phyloP scores from a whole-genome alignment of 371 early-diverging fungal genomes.

The Mucor circinelloides region DNA sequence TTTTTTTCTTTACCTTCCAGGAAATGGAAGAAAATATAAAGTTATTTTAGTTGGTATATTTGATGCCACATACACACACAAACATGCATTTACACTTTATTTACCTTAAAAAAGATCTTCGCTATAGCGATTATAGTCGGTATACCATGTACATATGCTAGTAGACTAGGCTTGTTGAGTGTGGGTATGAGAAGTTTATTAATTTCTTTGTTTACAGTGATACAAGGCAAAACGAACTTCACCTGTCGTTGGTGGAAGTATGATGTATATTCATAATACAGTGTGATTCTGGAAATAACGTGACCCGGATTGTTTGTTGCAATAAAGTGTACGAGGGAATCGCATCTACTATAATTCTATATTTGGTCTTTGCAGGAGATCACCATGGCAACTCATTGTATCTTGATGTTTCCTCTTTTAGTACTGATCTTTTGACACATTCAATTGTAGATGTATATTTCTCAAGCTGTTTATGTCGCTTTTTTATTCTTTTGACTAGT shows the following conservation, averaged over 20 bases:
- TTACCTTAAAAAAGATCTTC: neutral
- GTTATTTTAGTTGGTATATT: conserved; percentile 1
- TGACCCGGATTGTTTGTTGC: neutral
- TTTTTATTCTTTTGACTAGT: neutral
- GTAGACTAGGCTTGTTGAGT: neutral
- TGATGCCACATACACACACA: neutral
- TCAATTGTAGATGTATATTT: neutral
- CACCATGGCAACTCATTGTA: neutral
- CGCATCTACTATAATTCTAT: neutral
- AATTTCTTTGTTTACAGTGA: neutral
- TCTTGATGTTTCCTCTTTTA: conserved; percentile 1
- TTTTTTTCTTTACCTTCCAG: neutral
- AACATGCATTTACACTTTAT: neutral
- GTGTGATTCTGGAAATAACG: neutral
- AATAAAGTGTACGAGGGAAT: conserved; percentile 3
- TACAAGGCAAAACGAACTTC: neutral
- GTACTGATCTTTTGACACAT: neutral
- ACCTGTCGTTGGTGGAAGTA: neutral
- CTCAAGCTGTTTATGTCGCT: neutral
- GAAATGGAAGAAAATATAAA: neutral
- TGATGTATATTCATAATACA: neutral
- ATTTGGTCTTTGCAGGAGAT: neutral
- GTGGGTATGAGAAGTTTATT: conserved; percentile 3
- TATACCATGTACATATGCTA: neutral
- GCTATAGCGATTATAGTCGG: neutral